Percentiles rank a stretch among this genome's conserved stretches.
These are phyloP conservation scores for Annulohypoxylon truncatum DNA, from an alignment of 2,329 filamentous ascomycete species.

Conservation along the genomic window DNA sequence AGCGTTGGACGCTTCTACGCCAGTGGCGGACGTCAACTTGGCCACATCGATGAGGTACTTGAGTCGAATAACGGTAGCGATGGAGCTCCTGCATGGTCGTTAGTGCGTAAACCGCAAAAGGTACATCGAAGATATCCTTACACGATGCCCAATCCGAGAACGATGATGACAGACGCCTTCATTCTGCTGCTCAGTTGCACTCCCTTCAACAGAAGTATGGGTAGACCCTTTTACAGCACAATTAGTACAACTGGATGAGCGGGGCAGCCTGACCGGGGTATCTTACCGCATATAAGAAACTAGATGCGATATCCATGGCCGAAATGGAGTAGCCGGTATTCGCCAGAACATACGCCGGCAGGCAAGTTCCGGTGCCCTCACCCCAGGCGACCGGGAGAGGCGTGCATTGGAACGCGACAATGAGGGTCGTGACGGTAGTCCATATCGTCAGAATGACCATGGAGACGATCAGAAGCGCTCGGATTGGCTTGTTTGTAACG, in stretches of 20 bases:
- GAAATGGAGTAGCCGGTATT: conserved; percentile 16
- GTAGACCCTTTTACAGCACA: conserved; percentile 16
- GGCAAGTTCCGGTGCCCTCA: conserved; percentile 14
- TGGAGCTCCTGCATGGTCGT: conserved; percentile 17
- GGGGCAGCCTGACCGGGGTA: neutral
- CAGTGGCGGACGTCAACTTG: conserved; percentile 3
- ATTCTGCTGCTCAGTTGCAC: conserved; percentile 10
- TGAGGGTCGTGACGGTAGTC: conserved; percentile 10
- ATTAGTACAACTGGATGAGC: neutral
- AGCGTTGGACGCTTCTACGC: conserved; percentile 8
- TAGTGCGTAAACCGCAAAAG: neutral
- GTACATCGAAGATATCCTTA: neutral
- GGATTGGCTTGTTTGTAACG: conserved; percentile 16
- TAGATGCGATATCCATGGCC: conserved; percentile 14
- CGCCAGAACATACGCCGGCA: conserved; percentile 14
- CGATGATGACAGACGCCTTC: conserved; percentile 10
- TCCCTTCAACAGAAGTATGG: conserved; percentile 2
- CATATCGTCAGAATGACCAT: conserved; percentile 7
- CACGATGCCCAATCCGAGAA: conserved; percentile 14
- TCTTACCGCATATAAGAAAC: conserved; percentile 17
- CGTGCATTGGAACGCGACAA: conserved; percentile 15
- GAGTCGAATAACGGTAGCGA: conserved; percentile 14
- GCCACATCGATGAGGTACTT: conserved; percentile 18
- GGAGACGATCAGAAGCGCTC: neutral
- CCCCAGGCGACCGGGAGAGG: conserved; percentile 12